Base-by-base conservation (phyloP, 2,329 filamentous ascomycete species). In the Hymenoscyphus infarciens region DNA sequence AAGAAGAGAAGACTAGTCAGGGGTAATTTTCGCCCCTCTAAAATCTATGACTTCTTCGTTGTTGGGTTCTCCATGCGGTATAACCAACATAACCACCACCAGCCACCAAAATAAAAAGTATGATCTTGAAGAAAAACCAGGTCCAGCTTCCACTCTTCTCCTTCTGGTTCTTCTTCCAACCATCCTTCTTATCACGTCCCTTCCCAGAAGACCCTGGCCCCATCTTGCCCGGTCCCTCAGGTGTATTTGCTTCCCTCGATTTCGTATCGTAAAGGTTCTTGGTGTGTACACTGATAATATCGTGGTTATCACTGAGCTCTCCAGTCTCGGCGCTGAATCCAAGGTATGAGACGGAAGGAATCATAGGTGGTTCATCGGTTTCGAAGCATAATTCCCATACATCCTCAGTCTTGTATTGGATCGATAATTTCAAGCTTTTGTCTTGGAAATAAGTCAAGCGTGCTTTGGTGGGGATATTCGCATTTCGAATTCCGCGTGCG, bases 391-490 rank as follows among this genome's bases (percentile, higher is more conserved):
- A 81, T 66, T 87, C 88, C 94, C 94, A 99, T 72, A 92, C 86
- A 74, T 88, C 87, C 74, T 96, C 92, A 58, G 83, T 81, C 83
- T 96, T 97, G 84, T 98, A 99, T 80, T 96, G 92, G 63, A 99
- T 82, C 74, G 98, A 93, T 66, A 99, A 83, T 72, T 88, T 90
- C 74, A 99, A 83, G 68, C 87, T 88, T 79, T 96, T 93, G 79
- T 99, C 95, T 80, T 96, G 91, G 82, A 98, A 97, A 82, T 98
- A 98, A 59, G 92, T 97, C 69, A 99, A 80, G 72, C 87, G 88
- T 68, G 93, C 84, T 79, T 93, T 96, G 68, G 93, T 97, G 25
- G 94, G 87, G 62, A 93, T 78, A 61, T 82, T 84, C 64, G 90
- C 82, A 72, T 92, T 90, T 71, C 95, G 90, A 70, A 99, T 87